These are phyloP conservation scores for Plantago major DNA, from an alignment of 257 asterid species.

Conservation along the genomic window DNA sequence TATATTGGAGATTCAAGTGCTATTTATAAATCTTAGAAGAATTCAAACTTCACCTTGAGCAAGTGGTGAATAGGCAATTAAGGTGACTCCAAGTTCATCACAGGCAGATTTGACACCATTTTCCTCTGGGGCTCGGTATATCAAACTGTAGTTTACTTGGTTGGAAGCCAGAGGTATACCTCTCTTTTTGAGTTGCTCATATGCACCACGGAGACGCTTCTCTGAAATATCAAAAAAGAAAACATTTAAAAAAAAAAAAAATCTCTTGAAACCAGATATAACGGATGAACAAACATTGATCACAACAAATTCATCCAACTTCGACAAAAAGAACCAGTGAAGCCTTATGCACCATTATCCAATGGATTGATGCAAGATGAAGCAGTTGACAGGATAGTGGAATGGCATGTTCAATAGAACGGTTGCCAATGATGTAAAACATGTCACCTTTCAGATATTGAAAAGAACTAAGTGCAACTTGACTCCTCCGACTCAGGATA, in stretches of 20 bases:
- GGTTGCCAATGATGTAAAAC: background rate
- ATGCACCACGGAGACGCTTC: constrained; percentile 78
- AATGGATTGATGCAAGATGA: too few species aligned
- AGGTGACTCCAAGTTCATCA: constrained; percentile 80
- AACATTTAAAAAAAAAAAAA: constrained; percentile 17
- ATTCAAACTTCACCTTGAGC: constrained; percentile 67
- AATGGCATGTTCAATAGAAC: too few species aligned
- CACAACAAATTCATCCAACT: background rate
- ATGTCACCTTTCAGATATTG: background rate
- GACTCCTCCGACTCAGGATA: background rate
- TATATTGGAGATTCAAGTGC: too few species aligned
- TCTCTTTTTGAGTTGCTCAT: constrained; percentile 67
- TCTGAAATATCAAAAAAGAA: constrained; percentile 30
- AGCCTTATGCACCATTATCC: too few species aligned
- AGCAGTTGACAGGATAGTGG: too few species aligned
- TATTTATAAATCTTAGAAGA: background rate
- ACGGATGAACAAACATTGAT: background rate
- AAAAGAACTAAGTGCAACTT: background rate
- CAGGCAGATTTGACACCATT: constrained; percentile 89
- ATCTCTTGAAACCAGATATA: constrained; percentile 2
- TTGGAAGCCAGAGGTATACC: constrained; percentile 90
- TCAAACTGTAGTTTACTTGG: constrained; percentile 94
- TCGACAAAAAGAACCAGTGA: too few species aligned
- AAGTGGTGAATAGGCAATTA: constrained; percentile 87
- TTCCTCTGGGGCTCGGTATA: constrained; percentile 79